Percentiles rank a stretch among this genome's conserved stretches.
These are phyloP conservation scores for Talaromyces borbonicus DNA, from an alignment of 495 filamentous ascomycete species.

Conservation along the genomic window DNA sequence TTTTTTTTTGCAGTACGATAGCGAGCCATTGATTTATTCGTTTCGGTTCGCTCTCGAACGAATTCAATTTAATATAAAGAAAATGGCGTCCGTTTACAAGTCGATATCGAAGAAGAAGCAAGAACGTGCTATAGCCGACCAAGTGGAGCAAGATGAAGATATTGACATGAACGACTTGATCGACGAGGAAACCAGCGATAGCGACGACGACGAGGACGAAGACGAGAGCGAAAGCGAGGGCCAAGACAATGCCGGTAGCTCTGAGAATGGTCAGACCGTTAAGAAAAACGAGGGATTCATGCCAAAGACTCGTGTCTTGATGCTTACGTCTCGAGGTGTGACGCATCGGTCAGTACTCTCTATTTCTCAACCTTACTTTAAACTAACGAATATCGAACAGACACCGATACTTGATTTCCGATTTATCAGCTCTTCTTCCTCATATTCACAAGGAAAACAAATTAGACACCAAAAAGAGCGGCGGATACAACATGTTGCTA, in stretches of 20 bases:
- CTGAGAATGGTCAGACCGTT: constrained; percentile 28
- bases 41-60: neutral
- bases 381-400: constrained; percentile 28
- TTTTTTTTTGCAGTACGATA: too few species aligned
- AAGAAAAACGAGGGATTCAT: constrained; percentile 21
- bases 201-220: constrained; percentile 37
- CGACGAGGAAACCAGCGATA: constrained; percentile 29
- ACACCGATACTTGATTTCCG: constrained; percentile 87
- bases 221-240: constrained; percentile 34
- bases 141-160: constrained; percentile 29
- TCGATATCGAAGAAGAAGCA: constrained; percentile 60
- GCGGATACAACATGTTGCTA: constrained; percentile 65
- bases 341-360: constrained; percentile 59
- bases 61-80: constrained; percentile 13
- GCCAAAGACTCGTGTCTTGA: constrained; percentile 65
- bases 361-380: constrained; percentile 5
- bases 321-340: constrained; percentile 81
- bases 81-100: constrained; percentile 94
- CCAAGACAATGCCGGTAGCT: constrained; percentile 22
- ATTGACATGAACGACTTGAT: constrained; percentile 33
- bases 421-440: constrained; percentile 80
- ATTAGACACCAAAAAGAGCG: constrained; percentile 80
- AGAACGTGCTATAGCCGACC: constrained; percentile 19
- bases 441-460: constrained; percentile 93
- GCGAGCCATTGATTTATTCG: neutral